Evolutionary conservation across 1,284 basidiomycete genomes (phyloP).

Genomic region (Blastosporella zonata): DNA sequence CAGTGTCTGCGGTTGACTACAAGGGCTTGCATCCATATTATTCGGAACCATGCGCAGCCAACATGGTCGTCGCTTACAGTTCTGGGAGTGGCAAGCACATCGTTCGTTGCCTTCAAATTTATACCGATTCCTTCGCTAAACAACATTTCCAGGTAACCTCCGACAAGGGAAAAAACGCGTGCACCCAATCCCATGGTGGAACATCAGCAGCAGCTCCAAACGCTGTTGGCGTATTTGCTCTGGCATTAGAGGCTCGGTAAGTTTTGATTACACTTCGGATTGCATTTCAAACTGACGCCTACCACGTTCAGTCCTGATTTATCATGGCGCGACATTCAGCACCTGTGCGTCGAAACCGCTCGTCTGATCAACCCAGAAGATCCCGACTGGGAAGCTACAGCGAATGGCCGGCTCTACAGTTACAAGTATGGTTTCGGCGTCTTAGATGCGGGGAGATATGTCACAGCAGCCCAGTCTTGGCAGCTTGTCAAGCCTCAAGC

Average conservation of each 20-base stretch:
- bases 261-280: conserved; percentile 23
- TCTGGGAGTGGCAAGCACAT: conserved; percentile 95
- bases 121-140: conserved; percentile 13
- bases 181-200: conserved; percentile 86
- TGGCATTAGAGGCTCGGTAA: conserved; percentile 82
- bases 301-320: conserved; percentile 73
- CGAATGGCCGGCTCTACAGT: conserved; percentile 79
- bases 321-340: conserved; percentile 96
- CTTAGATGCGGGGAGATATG: conserved; percentile 81
- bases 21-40: conserved; percentile 95
- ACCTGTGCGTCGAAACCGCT: conserved; percentile 82
- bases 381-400: conserved; percentile 91
- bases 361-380: conserved; percentile 85
- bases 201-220: conserved; percentile 98
- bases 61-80: conserved; percentile 94
- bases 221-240: conserved; percentile 87
- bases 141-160: conserved; percentile 76
- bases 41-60: conserved; percentile 95
- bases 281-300: conserved; percentile 7
- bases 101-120: conserved; percentile 45
- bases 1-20: conserved; percentile 91
- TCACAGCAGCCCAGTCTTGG: conserved; percentile 84
- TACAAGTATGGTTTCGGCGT: conserved; percentile 98
- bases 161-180: conserved; percentile 85
- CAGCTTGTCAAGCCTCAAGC: conserved; percentile 91